Evolutionary conservation across 192 early-diverging fungal species (phyloP).

Genomic region (Dissophora globulifera): DNA sequence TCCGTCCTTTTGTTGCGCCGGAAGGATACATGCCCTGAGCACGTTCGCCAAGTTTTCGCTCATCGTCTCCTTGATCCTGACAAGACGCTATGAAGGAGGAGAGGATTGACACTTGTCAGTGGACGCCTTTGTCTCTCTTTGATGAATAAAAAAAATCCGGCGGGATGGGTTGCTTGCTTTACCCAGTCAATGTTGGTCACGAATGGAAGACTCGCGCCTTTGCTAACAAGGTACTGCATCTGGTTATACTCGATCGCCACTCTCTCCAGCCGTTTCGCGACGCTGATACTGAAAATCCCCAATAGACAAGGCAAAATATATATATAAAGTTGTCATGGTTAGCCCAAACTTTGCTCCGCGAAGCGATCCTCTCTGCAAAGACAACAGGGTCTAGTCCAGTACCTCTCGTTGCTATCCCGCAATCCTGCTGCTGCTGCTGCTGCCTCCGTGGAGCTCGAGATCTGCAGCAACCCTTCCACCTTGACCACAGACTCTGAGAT

Average conservation of each 20-base stretch:
- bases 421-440: slow-evolving; percentile 16
- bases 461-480: slow-evolving; percentile 74
- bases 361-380: no score
- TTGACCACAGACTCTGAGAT: slow-evolving; percentile 84
- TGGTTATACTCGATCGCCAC: slow-evolving; percentile 90
- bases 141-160: no score
- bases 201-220: slow-evolving; percentile 71
- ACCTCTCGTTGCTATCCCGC: slow-evolving; percentile 34
- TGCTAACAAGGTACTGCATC: slow-evolving; percentile 77
- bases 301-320: background rate
- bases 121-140: no score
- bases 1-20: slow-evolving; percentile 23
- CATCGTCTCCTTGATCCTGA: slow-evolving; percentile 78
- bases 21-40: slow-evolving; percentile 60
- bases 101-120: no score
- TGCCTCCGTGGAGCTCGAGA: slow-evolving; percentile 51
- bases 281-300: slow-evolving; percentile 58
- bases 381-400: no score
- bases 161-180: slow-evolving; percentile 19
- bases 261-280: slow-evolving; percentile 80
- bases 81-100: slow-evolving; percentile 61
- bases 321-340: no score
- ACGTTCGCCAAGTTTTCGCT: slow-evolving; percentile 67
- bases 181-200: slow-evolving; percentile 83
- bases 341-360: no score